Evolutionary conservation across 768 basidiomycete species (phyloP).

Genomic region (Rhizopogon sp.): DNA sequence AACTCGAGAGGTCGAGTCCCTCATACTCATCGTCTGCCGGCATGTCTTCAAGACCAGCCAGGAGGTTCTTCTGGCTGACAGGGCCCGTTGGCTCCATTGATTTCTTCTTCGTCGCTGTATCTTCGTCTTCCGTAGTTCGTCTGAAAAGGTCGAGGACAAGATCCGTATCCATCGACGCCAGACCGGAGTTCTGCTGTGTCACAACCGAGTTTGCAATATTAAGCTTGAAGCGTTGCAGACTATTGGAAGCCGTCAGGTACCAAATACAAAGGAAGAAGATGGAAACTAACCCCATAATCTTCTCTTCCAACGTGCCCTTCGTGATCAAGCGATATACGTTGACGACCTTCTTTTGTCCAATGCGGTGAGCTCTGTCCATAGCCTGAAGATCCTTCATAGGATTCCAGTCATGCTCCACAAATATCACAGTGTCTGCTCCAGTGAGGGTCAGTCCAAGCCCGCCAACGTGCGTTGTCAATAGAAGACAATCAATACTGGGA

Average conservation of each 20-base stretch:
- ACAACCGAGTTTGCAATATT: conserved; percentile 97
- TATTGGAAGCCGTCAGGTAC: conserved; percentile 25
- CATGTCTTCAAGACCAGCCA: conserved; percentile 88
- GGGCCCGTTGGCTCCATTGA: conserved; percentile 51
- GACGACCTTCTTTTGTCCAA: conserved; percentile 98
- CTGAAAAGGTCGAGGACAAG: conserved; percentile 92
- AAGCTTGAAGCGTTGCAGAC: conserved; percentile 96
- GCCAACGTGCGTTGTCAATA: conserved; percentile 95
- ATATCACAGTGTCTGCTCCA: conserved; percentile 98
- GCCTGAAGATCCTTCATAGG: conserved; percentile 99
- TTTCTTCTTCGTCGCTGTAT: conserved; percentile 47
- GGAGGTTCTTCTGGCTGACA: conserved; percentile 72
- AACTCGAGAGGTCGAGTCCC: conserved; percentile 77
- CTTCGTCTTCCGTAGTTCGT: conserved; percentile 72
- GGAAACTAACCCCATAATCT: conserved; percentile 92
- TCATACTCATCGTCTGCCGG: conserved; percentile 93
- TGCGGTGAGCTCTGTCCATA: conserved; percentile 97
- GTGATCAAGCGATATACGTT: conserved; percentile 98
- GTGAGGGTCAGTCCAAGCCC: conserved; percentile 94
- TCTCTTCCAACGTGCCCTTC: conserved; percentile 95
- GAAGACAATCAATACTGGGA: conserved; percentile 93
- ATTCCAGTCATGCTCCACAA: conserved; percentile 99
- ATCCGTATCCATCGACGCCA: conserved; percentile 96
- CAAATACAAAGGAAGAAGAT: neutral
- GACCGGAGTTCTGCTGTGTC: conserved; percentile 93